These are phyloP conservation scores for Santalum album DNA, from an alignment of 164 flowering plant species.

Conservation along the genomic window DNA sequence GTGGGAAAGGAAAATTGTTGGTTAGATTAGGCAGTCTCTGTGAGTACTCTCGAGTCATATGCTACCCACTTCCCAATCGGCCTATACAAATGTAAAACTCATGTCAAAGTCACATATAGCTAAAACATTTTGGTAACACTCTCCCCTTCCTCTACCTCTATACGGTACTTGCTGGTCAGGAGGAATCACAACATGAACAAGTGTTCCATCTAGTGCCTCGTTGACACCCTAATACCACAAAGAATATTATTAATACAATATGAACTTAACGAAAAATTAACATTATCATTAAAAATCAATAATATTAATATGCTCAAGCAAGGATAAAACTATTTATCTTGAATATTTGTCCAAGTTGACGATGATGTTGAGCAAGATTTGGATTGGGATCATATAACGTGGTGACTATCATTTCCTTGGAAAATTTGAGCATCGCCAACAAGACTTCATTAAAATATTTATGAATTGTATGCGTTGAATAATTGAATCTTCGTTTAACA, in stretches of 20 bases:
- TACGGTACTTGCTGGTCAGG: not conserved
- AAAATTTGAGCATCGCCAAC: not conserved
- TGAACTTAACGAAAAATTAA: no score
- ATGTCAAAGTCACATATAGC: conserved; percentile 1
- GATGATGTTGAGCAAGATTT: no score
- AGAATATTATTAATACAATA: no score
- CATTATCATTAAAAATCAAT: no score
- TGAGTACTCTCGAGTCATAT: not conserved
- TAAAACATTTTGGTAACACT: not conserved
- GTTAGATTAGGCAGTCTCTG: not conserved
- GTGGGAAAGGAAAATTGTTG: not conserved
- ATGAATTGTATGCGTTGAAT: not conserved
- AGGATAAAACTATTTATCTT: not conserved
- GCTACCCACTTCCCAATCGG: not conserved
- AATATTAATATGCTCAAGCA: no score
- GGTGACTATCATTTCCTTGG: not conserved
- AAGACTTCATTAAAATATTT: not conserved
- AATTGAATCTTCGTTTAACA: not conserved
- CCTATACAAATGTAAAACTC: not conserved
- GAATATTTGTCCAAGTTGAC: not conserved
- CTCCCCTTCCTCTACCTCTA: not conserved
- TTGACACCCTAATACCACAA: no score
- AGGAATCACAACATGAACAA: not conserved
- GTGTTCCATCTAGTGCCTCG: not conserved
- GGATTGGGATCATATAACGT: not conserved